Base-by-base conservation (phyloP, 306 rosid genomes). In the Trichosanthes truncata region DNA sequence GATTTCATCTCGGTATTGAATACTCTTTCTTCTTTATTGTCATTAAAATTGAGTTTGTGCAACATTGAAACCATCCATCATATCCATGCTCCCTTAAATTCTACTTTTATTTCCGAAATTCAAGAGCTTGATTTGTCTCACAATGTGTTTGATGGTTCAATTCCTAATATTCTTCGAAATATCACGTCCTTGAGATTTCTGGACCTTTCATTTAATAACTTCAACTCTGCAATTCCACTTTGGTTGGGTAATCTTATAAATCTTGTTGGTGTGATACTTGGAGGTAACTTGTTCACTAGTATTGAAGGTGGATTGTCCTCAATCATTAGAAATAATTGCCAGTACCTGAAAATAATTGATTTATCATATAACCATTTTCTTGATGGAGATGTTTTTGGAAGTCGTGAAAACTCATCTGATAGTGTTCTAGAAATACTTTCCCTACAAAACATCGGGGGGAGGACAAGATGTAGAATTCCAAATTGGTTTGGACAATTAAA, bases 1-100 rank as follows among this genome's bases (percentile, higher is more conserved):
- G 82, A 81, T 15, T 52, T 76, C 12, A 33, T 86, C 20, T 33
- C 61, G 14, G 79, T 26, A 38, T 77, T 84, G 33, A 66, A 60
- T 59, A 2, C 63, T 2, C 2, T 23, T 57, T 33, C 63, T 79
- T 36, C 76, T 49, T n/a, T n/a, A n/a, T n/a, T n/a, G n/a, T n/a
- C n/a, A n/a, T n/a, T n/a, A n/a, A n/a, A 25, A 25, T 61, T 87
- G 87, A 56, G 38, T 9, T 0, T 0, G 59, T 59, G 45, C 46
- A 10, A n/a, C 12, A 31, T 67, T 61, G 4, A 11, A 36, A 12
- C 10, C 14, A 15, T 26, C 41, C 48, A 4, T 29, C 7, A 35
- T 45, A 26, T 60, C 13, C 9, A 45, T 45, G 9, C 49, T 61
- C 74, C 78, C 13, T 38, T 66, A 5, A 76, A 82, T 69, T 40